Conservation (phyloP, 225 moss, liverwort and hornwort genomes). For the Physcomitrium patens region DNA sequence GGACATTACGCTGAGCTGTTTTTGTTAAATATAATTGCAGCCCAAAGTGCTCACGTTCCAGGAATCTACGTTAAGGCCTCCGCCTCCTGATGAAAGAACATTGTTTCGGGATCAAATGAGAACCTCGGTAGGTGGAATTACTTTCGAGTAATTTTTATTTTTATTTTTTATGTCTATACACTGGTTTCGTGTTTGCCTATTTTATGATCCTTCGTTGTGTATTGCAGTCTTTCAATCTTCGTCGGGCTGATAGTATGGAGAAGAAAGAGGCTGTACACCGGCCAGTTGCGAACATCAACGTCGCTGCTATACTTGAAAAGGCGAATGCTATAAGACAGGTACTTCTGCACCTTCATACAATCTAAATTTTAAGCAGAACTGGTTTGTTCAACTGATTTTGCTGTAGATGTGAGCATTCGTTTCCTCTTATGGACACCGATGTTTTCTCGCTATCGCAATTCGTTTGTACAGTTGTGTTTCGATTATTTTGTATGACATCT, state of each 20-base stretch:
- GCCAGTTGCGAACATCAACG: conserved; percentile 73
- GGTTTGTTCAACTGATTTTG: not conserved
- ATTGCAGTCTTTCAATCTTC: conserved; percentile 78
- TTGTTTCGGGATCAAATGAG: conserved; percentile 73
- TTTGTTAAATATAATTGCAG: conserved; percentile 38
- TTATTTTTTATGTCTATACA: not conserved
- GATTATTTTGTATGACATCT: not conserved
- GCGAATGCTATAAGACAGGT: conserved; percentile 90
- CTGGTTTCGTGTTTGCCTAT: not conserved
- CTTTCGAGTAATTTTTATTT: not conserved
- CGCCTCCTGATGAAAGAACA: conserved; percentile 47
- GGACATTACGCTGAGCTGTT: conserved; percentile 2
- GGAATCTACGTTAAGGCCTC: conserved; percentile 50
- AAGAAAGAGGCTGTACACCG: conserved; percentile 52
- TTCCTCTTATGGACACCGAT: not conserved
- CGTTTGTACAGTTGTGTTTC: conserved; percentile 4
- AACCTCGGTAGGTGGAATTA: conserved; percentile 49
- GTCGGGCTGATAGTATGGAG: conserved; percentile 60
- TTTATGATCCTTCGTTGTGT: conserved; percentile 16
- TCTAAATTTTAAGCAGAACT: conserved; percentile 8
- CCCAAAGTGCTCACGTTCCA: conserved; percentile 78
- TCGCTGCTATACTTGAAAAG: conserved; percentile 87
- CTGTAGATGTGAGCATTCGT: conserved; percentile 7
- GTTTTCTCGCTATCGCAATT: not conserved
- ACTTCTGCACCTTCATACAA: conserved; percentile 24